Percentiles rank a stretch among this genome's conserved stretches.
Conservation (phyloP, 139 green algal genomes). For the Parachlorella kessleri region DNA sequence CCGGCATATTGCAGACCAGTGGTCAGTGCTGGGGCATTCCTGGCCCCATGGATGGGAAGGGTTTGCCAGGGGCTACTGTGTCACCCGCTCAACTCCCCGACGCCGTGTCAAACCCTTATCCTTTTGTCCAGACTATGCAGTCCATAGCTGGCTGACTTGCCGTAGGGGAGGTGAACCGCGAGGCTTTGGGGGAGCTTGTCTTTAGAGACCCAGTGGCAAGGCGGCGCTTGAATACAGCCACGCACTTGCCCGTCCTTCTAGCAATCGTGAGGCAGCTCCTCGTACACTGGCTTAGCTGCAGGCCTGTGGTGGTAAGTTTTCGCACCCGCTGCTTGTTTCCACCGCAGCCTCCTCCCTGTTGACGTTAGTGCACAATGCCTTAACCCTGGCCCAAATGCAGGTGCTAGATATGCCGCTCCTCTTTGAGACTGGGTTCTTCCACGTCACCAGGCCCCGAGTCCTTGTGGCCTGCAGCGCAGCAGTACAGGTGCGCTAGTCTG, state of each 20-base stretch:
- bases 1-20: slow-evolving; percentile 31
- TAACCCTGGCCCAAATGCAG: too few species aligned
- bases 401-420: slow-evolving; percentile 88
- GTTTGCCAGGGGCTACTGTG: too few species aligned
- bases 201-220: slow-evolving; percentile 60
- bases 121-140: too few species aligned
- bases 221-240: slow-evolving; percentile 69
- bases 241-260: slow-evolving; percentile 66
- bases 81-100: too few species aligned
- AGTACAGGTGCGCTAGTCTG: slow-evolving; percentile 53
- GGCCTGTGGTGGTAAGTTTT: slow-evolving; percentile 50
- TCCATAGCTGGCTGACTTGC: too few species aligned
- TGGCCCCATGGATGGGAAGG: too few species aligned
- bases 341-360: too few species aligned
- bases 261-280: slow-evolving; percentile 54
- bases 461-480: slow-evolving; percentile 56
- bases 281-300: slow-evolving; percentile 47
- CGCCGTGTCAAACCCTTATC: too few species aligned
- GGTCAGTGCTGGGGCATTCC: too few species aligned
- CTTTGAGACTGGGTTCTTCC: slow-evolving; percentile 72
- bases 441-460: slow-evolving; percentile 42
- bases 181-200: slow-evolving; percentile 60
- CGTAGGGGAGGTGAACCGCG: slow-evolving; percentile 70
- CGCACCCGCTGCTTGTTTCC: too few species aligned
- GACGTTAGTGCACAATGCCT: too few species aligned